Evolutionary conservation across 331 rosid species (phyloP).

Genomic region (Malus hybrid): DNA sequence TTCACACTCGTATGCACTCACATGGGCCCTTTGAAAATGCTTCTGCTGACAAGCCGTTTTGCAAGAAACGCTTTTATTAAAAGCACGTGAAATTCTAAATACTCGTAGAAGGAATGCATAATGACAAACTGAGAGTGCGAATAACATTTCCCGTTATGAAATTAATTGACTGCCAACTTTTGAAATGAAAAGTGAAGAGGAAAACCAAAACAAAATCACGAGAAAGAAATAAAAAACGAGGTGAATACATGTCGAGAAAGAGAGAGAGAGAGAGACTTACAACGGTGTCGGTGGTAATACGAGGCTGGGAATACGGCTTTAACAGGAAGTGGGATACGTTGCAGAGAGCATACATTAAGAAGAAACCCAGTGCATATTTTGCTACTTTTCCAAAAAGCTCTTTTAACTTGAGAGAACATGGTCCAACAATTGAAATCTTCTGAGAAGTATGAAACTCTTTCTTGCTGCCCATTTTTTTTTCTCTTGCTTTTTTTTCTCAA

Average conservation of each 20-base stretch:
- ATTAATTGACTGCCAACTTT: not conserved
- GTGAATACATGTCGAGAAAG: not conserved
- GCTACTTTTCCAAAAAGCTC: conserved; percentile 37
- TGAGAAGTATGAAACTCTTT: not conserved
- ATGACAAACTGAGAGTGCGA: not conserved
- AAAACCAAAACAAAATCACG: not conserved
- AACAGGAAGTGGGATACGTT: conserved; percentile 53
- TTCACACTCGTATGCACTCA: too few relatives aligned
- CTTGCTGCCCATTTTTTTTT: conserved; percentile 11
- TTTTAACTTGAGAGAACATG: conserved; percentile 43
- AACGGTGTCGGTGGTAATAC: conserved; percentile 58
- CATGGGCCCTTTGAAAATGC: too few relatives aligned
- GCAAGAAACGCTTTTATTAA: too few relatives aligned
- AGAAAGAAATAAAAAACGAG: not conserved
- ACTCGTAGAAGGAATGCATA: not conserved
- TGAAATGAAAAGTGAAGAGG: not conserved
- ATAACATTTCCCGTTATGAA: not conserved
- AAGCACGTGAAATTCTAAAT: too few relatives aligned
- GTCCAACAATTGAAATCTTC: conserved; percentile 10
- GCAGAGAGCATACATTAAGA: conserved; percentile 60
- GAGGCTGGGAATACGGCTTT: conserved; percentile 63
- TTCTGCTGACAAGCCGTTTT: too few relatives aligned
- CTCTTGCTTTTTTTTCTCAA: not conserved
- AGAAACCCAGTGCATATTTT: conserved; percentile 36
- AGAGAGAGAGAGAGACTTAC: conserved; percentile 30